Evolutionary conservation across 1,139 yeast species (phyloP), one percentile per base, ranked within the genome.

Genomic region (Kodamaea suecica): DNA sequence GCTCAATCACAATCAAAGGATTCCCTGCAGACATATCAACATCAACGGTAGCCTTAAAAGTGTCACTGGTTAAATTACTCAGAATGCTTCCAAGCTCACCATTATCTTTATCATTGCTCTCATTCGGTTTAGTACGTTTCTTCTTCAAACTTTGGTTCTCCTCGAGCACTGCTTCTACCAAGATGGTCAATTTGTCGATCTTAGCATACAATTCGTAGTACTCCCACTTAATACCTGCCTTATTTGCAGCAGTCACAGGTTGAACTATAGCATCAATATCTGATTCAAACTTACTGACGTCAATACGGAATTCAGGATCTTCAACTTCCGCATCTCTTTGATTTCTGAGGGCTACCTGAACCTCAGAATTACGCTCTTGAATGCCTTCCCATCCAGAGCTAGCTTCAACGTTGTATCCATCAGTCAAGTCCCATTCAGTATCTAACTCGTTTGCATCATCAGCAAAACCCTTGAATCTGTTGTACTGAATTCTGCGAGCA

Each of bases 391-490:
- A 73, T 7, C 67, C 70, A 26, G 49, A 36, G 7, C 61, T 29
- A 5, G 47, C 66, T 14, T 55, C 63, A 23, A 54, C 66, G 33
- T 71, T 74, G 50, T 70, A 86, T 0, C 95, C 95, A 55, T 86
- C 95, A 7, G 83, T 74, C 47, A 86, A 65, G 47, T 83, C 86
- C 95, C 95, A 86, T 52, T 83, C 90, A 12, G 81, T 73, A 48
- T 87, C 87, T 24, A 66, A 53, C 50, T 84, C 94, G 54, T 85
- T 85, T 17, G 90, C 87, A 58, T 87, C 96, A 54, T 86, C 95
- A 0, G 84, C 65, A 13, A 76, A 58, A 1, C 82, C 79, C 47
- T 72, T 73, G 45, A 70, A 63, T 42, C 95, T 70, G 57, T 87
- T 87, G 57, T 84, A 86, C 36, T 69, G 71, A 24, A 86, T 79